phyloP scores from a whole-genome alignment of 495 filamentous ascomycete genomes.

The Penicillium maclennaniae region DNA sequence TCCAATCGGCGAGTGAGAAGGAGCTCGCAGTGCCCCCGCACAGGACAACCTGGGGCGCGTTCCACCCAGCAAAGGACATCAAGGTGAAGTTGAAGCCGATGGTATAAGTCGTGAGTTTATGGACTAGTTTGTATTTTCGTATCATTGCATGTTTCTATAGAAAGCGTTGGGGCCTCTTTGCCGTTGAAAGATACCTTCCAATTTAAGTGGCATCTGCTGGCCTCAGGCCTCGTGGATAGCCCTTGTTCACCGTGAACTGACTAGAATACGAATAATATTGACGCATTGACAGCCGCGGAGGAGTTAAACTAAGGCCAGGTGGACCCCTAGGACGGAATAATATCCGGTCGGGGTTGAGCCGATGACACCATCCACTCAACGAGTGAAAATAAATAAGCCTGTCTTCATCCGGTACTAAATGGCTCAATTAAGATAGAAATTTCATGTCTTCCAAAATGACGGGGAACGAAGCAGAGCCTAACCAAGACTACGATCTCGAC shows the following conservation, averaged over 20 bases:
- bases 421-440: not conserved
- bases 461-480: conserved; percentile 8
- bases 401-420: not conserved
- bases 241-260: not conserved
- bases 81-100: conserved; percentile 32
- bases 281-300: not conserved
- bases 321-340: conserved; percentile 11
- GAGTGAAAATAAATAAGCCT: conserved; percentile 19
- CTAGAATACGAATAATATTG: not conserved
- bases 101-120: conserved; percentile 15
- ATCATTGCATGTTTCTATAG: conserved; percentile 2
- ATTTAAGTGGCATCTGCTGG: not conserved
- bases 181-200: not conserved
- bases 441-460: conserved; percentile 3
- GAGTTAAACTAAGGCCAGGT: not conserved
- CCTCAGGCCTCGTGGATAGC: not conserved
- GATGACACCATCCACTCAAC: conserved; percentile 27
- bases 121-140: not conserved
- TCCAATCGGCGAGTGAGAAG: conserved; percentile 37
- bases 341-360: conserved; percentile 24
- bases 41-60: conserved; percentile 33
- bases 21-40: conserved; percentile 30
- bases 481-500: conserved; percentile 52
- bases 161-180: not conserved
- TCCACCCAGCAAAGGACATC: conserved; percentile 34